Percentiles rank a stretch among this genome's conserved stretches.
These are phyloP conservation scores for Peterozyma toletana DNA, from an alignment of 805 yeast species.

Conservation along the genomic window DNA sequence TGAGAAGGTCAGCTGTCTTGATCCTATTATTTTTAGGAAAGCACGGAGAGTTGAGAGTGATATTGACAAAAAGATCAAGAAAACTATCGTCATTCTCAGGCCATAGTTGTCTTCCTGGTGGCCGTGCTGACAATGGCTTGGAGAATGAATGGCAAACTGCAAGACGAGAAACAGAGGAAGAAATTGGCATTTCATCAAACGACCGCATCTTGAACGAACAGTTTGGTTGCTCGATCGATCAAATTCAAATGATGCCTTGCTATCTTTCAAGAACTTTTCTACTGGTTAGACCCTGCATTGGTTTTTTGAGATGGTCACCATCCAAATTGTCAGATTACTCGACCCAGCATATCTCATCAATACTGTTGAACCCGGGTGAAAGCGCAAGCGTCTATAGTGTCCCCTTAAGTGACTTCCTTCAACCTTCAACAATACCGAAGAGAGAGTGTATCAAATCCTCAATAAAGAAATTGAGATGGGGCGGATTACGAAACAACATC, in stretches of 20 bases:
- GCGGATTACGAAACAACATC: conserved; percentile 61
- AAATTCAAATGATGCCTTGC: conserved; percentile 60
- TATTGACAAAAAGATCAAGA: conserved; percentile 72
- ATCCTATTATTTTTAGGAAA: conserved; percentile 65
- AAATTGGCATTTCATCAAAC: conserved; percentile 61
- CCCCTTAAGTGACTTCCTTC: conserved; percentile 55
- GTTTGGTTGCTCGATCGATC: conserved; percentile 53
- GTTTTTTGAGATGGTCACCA: conserved; percentile 42
- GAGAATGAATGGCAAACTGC: conserved; percentile 70
- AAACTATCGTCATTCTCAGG: conserved; percentile 73
- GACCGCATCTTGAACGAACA: conserved; percentile 33
- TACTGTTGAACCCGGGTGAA: conserved; percentile 69
- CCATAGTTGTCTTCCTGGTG: conserved; percentile 91
- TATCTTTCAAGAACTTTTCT: conserved; percentile 76
- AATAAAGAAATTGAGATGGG: conserved; percentile 49
- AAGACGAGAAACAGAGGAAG: conserved; percentile 80
- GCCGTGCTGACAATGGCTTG: conserved; percentile 67
- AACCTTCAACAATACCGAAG: conserved; percentile 18
- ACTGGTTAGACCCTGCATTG: conserved; percentile 78
- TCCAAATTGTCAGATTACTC: conserved; percentile 16
- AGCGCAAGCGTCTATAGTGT: conserved; percentile 64
- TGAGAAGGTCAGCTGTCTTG: conserved; percentile 74
- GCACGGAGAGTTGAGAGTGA: conserved; percentile 69
- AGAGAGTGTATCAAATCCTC: conserved; percentile 26
- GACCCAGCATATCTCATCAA: conserved; percentile 21